These are phyloP conservation scores for Vitis vinifera DNA, from an alignment of 164 flowering plant species.

Conservation along the genomic window DNA sequence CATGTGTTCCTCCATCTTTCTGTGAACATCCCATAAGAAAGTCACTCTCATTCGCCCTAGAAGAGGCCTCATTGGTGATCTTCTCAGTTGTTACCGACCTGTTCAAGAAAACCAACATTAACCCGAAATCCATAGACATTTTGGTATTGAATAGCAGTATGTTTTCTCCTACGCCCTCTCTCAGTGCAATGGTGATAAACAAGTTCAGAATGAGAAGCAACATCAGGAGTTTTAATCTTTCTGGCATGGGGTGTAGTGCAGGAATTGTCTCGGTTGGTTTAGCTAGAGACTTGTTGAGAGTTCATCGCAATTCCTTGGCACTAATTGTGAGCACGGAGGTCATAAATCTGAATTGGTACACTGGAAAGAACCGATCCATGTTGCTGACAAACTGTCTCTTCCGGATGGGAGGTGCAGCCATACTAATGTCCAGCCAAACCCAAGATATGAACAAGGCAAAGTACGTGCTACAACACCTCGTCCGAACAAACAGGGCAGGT, in stretches of 20 bases:
- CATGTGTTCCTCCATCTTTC: conserved; percentile 18
- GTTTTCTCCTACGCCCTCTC: conserved; percentile 37
- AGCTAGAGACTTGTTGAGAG: conserved; percentile 28
- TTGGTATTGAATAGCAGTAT: conserved; percentile 17
- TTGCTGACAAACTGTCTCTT: conserved; percentile 42
- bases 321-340: conserved; percentile 38
- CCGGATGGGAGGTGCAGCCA: conserved; percentile 46
- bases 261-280: conserved; percentile 28
- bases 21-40: conserved; percentile 9
- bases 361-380: conserved; percentile 39
- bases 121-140: conserved; percentile 30
- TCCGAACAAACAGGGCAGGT: conserved; percentile 29
- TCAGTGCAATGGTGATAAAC: conserved; percentile 25
- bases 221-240: conserved; percentile 34
- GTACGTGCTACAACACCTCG: conserved; percentile 34
- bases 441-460: conserved; percentile 30
- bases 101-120: conserved; percentile 16
- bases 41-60: neutral
- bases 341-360: conserved; percentile 29
- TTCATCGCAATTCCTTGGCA: conserved; percentile 27
- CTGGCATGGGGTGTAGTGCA: conserved; percentile 53
- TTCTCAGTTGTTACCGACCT: conserved; percentile 20
- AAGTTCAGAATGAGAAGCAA: conserved; percentile 33
- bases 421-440: conserved; percentile 30
- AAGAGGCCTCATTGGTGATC: conserved; percentile 23